These are phyloP conservation scores for Cymbidium sinense DNA, from an alignment of 106 monocot genomes.

Conservation along the genomic window DNA sequence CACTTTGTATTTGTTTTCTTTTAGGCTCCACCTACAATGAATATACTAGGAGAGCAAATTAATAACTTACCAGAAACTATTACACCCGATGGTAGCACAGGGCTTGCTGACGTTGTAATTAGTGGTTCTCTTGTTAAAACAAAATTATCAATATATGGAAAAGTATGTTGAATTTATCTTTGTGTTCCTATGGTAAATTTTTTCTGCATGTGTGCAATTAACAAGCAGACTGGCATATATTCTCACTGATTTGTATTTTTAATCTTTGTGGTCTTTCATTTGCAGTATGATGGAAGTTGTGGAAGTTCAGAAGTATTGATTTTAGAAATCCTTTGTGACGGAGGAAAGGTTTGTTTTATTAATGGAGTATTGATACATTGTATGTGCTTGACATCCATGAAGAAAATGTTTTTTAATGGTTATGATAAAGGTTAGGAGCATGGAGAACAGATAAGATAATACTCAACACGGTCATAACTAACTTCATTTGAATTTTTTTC, in stretches of 20 bases:
- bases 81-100: conserved; percentile 20
- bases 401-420: background rate
- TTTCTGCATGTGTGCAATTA: background rate
- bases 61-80: conserved; percentile 18
- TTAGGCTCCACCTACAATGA: conserved; percentile 63
- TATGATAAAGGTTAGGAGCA: background rate
- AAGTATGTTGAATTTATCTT: conserved; percentile 25
- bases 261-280: background rate
- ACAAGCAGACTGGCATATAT: background rate
- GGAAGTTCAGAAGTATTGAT: conserved; percentile 42
- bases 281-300: conserved; percentile 48
- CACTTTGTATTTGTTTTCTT: background rate
- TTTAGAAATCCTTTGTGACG: conserved; percentile 67
- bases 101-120: conserved; percentile 65
- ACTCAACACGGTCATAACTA: too few species aligned
- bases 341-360: conserved; percentile 70
- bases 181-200: background rate
- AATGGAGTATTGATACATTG: background rate
- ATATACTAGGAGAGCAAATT: conserved; percentile 56
- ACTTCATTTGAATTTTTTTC: too few species aligned
- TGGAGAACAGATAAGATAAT: background rate
- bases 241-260: background rate
- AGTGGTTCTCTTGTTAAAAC: conserved; percentile 74
- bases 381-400: too few species aligned
- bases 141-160: conserved; percentile 80